A percentile compares a stretch with the other conserved stretches of the same genome.
These are phyloP conservation scores for Boletus barrowsii DNA, from an alignment of 768 basidiomycete species.

Conservation along the genomic window DNA sequence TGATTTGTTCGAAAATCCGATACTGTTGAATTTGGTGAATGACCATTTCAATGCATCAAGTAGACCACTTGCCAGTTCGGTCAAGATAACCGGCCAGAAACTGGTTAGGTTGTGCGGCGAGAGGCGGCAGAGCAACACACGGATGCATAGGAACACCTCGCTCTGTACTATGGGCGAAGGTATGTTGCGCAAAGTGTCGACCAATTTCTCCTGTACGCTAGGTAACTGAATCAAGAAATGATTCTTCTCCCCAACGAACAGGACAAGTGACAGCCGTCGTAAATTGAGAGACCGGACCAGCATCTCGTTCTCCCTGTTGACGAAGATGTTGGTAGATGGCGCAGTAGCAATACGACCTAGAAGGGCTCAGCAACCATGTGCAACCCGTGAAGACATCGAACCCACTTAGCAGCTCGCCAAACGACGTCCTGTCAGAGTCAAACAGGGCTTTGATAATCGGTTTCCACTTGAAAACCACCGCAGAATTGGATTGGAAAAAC, in stretches of 20 bases:
- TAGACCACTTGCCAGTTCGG: conserved; percentile 68
- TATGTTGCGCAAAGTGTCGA: conserved; percentile 82
- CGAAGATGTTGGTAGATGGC: conserved; percentile 94
- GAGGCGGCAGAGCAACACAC: conserved; percentile 86
- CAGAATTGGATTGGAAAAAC: conserved; percentile 74
- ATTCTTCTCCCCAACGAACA: conserved; percentile 89
- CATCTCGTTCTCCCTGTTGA: conserved; percentile 94
- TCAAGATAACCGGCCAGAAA: conserved; percentile 94
- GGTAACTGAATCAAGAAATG: conserved; percentile 88
- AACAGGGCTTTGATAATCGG: conserved; percentile 76
- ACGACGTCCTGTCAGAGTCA: conserved; percentile 81
- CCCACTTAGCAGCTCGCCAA: conserved; percentile 80
- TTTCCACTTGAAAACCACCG: conserved; percentile 64
- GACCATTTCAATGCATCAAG: too few relatives aligned
- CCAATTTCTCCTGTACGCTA: conserved; percentile 93
- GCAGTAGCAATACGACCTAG: conserved; percentile 75
- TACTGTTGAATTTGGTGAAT: conserved; percentile 48
- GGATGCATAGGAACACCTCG: conserved; percentile 92
- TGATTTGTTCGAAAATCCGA: conserved; percentile 83
- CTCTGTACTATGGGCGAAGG: conserved; percentile 83
- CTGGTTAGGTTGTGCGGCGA: conserved; percentile 89
- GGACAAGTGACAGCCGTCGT: conserved; percentile 78
- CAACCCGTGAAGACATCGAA: conserved; percentile 26
- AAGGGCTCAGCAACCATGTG: conserved; percentile 21
- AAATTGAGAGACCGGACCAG: conserved; percentile 80